Evolutionary conservation across 441 rosid species (phyloP).

Genomic region (Euphorbia schlechtendalii): DNA sequence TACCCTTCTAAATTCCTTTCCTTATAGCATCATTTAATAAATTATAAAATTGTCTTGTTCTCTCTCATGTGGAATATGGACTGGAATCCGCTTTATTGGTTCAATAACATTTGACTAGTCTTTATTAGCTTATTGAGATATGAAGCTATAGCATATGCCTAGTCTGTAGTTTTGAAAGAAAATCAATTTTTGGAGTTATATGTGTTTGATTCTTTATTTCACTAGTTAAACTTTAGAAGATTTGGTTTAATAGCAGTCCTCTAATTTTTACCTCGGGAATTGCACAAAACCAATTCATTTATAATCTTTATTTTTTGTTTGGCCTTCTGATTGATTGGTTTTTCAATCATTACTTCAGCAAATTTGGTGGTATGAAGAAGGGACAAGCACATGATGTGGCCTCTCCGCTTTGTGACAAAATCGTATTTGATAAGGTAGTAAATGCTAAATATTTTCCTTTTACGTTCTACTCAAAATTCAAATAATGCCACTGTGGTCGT

Average conservation of each 20-base stretch:
- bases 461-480: too few species aligned
- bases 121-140: neutral
- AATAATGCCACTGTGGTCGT: too few species aligned
- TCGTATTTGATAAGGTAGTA: slow-evolving; percentile 82
- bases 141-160: neutral
- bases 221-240: neutral
- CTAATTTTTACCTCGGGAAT: neutral
- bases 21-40: neutral
- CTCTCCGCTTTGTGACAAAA: slow-evolving; percentile 76
- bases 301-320: slow-evolving; percentile 4
- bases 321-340: neutral
- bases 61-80: neutral
- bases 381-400: slow-evolving; percentile 59
- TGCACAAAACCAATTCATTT: neutral
- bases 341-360: slow-evolving; percentile 39
- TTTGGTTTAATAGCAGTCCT: neutral
- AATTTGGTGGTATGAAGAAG: slow-evolving; percentile 53
- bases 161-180: neutral
- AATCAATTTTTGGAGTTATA: neutral
- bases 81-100: neutral
- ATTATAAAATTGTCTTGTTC: neutral
- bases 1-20: neutral
- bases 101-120: neutral
- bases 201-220: neutral
- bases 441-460: neutral